Percentiles rank a stretch among this genome's conserved stretches.
These are phyloP conservation scores for Beauveria sp. DNA, from an alignment of 2,329 filamentous ascomycete species.

Conservation along the genomic window DNA sequence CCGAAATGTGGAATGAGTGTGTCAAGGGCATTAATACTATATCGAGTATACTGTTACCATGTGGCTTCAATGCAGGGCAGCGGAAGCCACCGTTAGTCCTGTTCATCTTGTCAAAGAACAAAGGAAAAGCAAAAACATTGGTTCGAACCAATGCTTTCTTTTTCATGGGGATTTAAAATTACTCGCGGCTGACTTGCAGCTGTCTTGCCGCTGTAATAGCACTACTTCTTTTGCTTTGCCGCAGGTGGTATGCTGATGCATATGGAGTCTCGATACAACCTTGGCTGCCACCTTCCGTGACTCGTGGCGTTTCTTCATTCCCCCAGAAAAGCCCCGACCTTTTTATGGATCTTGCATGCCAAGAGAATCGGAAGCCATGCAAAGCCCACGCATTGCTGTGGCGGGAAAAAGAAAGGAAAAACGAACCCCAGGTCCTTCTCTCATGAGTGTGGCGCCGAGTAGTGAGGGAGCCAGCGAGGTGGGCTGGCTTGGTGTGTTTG, in stretches of 20 bases:
- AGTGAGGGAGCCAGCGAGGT: background rate
- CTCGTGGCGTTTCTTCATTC: conserved; percentile 2
- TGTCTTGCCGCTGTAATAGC: background rate
- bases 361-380: background rate
- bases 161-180: background rate
- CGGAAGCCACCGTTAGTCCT: background rate
- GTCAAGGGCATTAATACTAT: background rate
- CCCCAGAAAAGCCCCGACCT: background rate
- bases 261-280: background rate
- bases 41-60: background rate
- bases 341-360: background rate
- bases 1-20: background rate
- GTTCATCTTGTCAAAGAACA: background rate
- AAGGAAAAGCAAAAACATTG: background rate
- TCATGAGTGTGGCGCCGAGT: background rate
- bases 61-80: background rate
- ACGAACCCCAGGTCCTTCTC: background rate
- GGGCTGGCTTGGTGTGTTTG: conserved; percentile 3
- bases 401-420: background rate
- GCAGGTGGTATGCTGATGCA: too few species aligned
- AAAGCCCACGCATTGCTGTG: background rate
- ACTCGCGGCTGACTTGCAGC: background rate
- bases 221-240: too few species aligned
- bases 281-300: background rate
- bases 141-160: background rate